Percentiles rank a stretch among this genome's conserved stretches.
Conservation (phyloP, 805 yeast genomes). For the Kregervanrija fluxuum region DNA sequence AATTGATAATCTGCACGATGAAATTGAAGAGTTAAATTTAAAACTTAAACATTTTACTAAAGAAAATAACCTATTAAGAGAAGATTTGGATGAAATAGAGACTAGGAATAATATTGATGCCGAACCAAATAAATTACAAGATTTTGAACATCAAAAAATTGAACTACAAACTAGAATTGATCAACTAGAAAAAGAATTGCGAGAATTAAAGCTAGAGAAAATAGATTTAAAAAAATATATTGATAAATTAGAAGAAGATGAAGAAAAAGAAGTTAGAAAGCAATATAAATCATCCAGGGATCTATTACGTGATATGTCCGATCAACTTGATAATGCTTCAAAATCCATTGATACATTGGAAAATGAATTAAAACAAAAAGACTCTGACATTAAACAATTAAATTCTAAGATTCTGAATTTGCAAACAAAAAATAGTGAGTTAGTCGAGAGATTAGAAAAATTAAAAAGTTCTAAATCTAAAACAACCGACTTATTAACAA, state of each 20-base stretch:
- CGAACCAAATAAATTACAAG: not conserved
- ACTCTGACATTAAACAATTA: slow-evolving; percentile 7
- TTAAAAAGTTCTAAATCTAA: not conserved
- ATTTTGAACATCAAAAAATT: slow-evolving; percentile 9
- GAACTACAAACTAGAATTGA: slow-evolving; percentile 17
- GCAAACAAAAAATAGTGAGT: slow-evolving; percentile 1
- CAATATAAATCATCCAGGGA: not conserved
- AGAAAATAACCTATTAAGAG: slow-evolving; percentile 20
- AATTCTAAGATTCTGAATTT: slow-evolving; percentile 3
- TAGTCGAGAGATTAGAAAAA: not conserved
- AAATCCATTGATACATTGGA: slow-evolving; percentile 11
- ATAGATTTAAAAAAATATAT: slow-evolving; percentile 19
- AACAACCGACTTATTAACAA: slow-evolving; percentile 1
- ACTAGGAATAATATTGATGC: slow-evolving; percentile 13
- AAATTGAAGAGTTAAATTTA: slow-evolving; percentile 16
- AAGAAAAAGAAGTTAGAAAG: not conserved
- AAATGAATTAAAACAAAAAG: slow-evolving; percentile 7
- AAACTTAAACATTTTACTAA: not conserved
- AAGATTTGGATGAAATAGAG: slow-evolving; percentile 19
- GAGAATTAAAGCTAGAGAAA: slow-evolving; percentile 1
- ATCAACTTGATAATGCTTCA: slow-evolving; percentile 9
- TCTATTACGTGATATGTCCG: slow-evolving; percentile 6
- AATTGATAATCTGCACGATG: slow-evolving; percentile 7
- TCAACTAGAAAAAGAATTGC: slow-evolving; percentile 7
- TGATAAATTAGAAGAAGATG: slow-evolving; percentile 8